phyloP scores from a whole-genome alignment of 108 stramenopile genomes.

The Skeletonema potamos region DNA sequence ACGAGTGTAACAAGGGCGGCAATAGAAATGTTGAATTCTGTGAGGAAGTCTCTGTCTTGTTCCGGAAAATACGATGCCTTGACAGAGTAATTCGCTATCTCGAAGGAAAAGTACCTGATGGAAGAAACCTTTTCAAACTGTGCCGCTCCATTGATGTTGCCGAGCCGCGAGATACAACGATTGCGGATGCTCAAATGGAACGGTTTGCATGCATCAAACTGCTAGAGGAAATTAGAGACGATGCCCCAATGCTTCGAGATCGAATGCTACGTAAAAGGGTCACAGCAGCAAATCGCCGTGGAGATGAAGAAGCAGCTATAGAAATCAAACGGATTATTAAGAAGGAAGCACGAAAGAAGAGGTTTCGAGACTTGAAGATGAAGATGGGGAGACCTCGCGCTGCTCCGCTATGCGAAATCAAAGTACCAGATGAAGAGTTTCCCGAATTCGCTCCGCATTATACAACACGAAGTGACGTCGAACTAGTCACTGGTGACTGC shows the following conservation, averaged over 20 bases:
- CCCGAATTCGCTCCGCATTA: background rate
- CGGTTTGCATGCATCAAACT: background rate
- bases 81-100: background rate
- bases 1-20: background rate
- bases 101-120: conserved; percentile 12
- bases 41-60: background rate
- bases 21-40: background rate
- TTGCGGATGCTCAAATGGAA: background rate
- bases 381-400: background rate
- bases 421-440: background rate
- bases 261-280: background rate
- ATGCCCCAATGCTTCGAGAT: background rate
- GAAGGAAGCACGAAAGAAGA: background rate
- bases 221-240: background rate
- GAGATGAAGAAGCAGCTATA: background rate
- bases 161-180: background rate
- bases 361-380: background rate
- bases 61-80: background rate
- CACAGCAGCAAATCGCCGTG: background rate
- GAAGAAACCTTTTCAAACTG: background rate
- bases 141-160: background rate
- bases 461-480: background rate
- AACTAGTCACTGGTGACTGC: background rate
- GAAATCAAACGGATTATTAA: background rate
- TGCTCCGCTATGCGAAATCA: background rate